Conservation (phyloP, 179 eudicot genomes). For the Spinacia oleracea region DNA sequence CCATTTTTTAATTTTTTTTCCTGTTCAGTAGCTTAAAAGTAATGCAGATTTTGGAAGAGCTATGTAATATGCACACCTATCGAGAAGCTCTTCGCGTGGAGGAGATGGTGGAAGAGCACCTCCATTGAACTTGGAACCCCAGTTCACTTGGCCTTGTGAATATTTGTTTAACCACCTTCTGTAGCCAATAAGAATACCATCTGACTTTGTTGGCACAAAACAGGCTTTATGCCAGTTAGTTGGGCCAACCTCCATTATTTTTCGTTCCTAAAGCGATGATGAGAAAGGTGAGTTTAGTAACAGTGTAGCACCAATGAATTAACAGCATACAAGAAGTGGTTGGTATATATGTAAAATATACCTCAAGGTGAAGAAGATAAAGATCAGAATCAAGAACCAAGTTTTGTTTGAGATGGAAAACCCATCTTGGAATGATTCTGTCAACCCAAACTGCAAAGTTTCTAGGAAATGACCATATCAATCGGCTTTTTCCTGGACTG, state of each 20-base stretch:
- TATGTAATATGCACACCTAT: constrained; percentile 44
- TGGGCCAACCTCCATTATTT: constrained; percentile 56
- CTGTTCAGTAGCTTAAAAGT: not conserved
- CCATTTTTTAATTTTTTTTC: too few relatives aligned
- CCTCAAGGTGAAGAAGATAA: constrained; percentile 78
- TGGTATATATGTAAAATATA: constrained; percentile 10
- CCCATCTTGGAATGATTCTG: constrained; percentile 68
- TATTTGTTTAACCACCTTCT: constrained; percentile 82
- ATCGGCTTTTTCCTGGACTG: constrained; percentile 86
- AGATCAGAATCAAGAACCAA: constrained; percentile 76
- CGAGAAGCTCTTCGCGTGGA: constrained; percentile 69
- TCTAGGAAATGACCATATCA: constrained; percentile 67
- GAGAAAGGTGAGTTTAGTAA: not conserved
- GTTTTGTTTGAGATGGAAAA: constrained; percentile 66
- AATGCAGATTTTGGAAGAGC: not conserved
- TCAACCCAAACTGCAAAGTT: constrained; percentile 71
- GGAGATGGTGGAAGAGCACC: constrained; percentile 65
- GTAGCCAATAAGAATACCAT: constrained; percentile 57
- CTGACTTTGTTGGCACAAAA: constrained; percentile 76
- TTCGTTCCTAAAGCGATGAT: constrained; percentile 46
- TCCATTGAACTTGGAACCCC: constrained; percentile 50
- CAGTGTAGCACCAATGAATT: not conserved
- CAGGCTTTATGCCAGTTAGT: constrained; percentile 75
- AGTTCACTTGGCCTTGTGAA: constrained; percentile 57
- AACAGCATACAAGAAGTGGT: not conserved